Evolutionary conservation across 352 stramenopile genomes (phyloP).

Genomic region (Phytopythium litorale): DNA sequence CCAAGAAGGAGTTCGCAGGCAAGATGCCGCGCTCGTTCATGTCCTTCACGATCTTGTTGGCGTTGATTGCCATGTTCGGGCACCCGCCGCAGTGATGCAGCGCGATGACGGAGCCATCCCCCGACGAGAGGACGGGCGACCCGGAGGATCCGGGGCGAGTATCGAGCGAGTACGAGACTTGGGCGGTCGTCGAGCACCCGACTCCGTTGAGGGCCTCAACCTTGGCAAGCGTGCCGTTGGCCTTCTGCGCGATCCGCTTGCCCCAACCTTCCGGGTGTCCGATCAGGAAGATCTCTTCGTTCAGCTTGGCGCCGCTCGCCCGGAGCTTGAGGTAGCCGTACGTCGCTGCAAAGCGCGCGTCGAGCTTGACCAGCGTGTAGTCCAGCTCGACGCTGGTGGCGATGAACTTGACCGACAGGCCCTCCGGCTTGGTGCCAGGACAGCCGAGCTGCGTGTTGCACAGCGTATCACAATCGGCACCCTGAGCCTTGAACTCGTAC

Average conservation of each 20-base stretch:
- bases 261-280: slow-evolving; percentile 62
- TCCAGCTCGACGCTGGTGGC: slow-evolving; percentile 32
- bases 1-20: slow-evolving; percentile 28
- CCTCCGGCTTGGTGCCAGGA: slow-evolving; percentile 23
- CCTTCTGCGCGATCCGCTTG: slow-evolving; percentile 51
- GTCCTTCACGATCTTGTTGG: slow-evolving; percentile 49
- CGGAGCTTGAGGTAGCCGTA: slow-evolving; percentile 63
- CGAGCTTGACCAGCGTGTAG: slow-evolving; percentile 66
- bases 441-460: slow-evolving; percentile 37
- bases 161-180: slow-evolving; percentile 58
- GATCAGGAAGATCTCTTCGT: slow-evolving; percentile 57
- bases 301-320: slow-evolving; percentile 31
- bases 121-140: slow-evolving; percentile 43
- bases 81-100: slow-evolving; percentile 68
- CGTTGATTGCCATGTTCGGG: slow-evolving; percentile 59
- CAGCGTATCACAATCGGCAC: slow-evolving; percentile 22
- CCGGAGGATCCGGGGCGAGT: slow-evolving; percentile 62
- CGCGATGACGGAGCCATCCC: slow-evolving; percentile 53
- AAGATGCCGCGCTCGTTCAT: slow-evolving; percentile 36
- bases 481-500: slow-evolving; percentile 65
- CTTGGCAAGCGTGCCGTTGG: slow-evolving; percentile 17
- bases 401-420: slow-evolving; percentile 30
- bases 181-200: slow-evolving; percentile 39
- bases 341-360: slow-evolving; percentile 16
- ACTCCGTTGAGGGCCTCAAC: slow-evolving; percentile 26